Conservation (phyloP, 208 protist genomes). For the Leishmania gerbilli region DNA sequence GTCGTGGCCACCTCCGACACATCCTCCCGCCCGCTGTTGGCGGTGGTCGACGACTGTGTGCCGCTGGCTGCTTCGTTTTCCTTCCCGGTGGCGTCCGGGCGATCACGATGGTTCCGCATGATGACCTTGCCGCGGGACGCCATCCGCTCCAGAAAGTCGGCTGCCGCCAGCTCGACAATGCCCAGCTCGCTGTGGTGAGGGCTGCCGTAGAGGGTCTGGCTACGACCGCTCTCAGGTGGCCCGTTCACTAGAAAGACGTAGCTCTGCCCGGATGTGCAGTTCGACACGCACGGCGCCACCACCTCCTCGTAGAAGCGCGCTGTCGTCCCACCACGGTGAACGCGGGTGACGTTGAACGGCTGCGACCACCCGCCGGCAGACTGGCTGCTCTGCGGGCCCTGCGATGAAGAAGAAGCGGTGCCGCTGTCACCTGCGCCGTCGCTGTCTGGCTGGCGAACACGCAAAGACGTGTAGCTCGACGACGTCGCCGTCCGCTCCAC, state of each 20-base stretch:
- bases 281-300: conserved; percentile 79
- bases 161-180: conserved; percentile 78
- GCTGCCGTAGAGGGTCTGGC: conserved; percentile 87
- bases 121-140: conserved; percentile 30
- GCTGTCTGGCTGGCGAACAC: conserved; percentile 44
- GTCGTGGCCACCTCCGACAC: conserved; percentile 24
- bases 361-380: conserved; percentile 44
- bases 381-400: conserved; percentile 11
- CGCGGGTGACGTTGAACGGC: conserved; percentile 70
- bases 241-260: conserved; percentile 83
- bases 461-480: conserved; percentile 71
- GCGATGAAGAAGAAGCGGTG: conserved; percentile 3
- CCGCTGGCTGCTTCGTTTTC: conserved; percentile 12
- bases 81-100: conserved; percentile 13
- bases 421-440: conserved; percentile 5
- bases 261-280: conserved; percentile 79
- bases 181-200: conserved; percentile 81
- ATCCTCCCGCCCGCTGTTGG: conserved; percentile 12
- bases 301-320: conserved; percentile 80
- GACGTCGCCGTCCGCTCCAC: conserved; percentile 72
- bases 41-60: conserved; percentile 10
- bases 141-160: conserved; percentile 67
- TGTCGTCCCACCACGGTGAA: conserved; percentile 73
- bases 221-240: conserved; percentile 79
- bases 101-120: conserved; percentile 37